These are phyloP conservation scores for Ettlia oleoabundans DNA, from an alignment of 139 green algal species.

Conservation along the genomic window DNA sequence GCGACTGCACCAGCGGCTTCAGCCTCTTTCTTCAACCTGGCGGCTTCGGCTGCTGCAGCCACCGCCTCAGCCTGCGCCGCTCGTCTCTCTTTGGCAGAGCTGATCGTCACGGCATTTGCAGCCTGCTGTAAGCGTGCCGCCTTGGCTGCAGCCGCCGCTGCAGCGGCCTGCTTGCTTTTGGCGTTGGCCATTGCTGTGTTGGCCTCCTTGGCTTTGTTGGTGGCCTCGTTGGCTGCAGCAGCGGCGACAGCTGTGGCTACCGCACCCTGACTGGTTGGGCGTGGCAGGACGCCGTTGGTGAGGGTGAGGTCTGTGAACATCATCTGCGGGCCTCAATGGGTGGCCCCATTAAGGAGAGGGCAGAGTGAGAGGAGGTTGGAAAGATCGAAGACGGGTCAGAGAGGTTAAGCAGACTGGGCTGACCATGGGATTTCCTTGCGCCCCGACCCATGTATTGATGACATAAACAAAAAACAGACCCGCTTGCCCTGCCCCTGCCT, in stretches of 20 bases:
- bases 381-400: too few species aligned
- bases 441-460: too few species aligned
- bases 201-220: neutral
- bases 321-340: too few species aligned
- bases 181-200: neutral
- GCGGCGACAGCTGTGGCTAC: neutral
- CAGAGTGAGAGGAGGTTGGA: too few species aligned
- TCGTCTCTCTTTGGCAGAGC: neutral
- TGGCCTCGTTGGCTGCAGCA: neutral
- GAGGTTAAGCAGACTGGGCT: too few species aligned
- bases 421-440: too few species aligned
- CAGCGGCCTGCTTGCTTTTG: neutral
- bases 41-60: neutral
- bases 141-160: neutral
- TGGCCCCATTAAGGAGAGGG: too few species aligned
- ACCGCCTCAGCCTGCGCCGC: neutral
- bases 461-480: too few species aligned
- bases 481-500: too few species aligned
- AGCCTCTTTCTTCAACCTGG: neutral
- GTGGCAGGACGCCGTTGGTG: neutral
- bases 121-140: neutral
- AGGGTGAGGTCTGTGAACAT: conserved; percentile 10
- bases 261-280: neutral
- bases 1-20: neutral
- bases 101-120: neutral